These are phyloP conservation scores for Scheffersomyces illinoinensis DNA, from an alignment of 1,139 yeast genomes.

Conservation along the genomic window DNA sequence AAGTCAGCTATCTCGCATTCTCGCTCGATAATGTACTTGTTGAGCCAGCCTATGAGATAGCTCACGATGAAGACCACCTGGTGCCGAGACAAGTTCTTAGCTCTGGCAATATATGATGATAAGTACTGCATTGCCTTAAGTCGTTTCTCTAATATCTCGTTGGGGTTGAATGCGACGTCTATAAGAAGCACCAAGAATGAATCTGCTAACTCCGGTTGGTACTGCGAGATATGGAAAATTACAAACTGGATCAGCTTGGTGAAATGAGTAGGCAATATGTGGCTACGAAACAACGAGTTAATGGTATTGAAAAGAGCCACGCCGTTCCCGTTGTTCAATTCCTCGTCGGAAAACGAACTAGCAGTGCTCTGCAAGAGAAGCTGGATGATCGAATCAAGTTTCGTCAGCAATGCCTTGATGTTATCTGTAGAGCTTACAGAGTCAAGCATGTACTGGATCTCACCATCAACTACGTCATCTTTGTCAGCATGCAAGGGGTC, in stretches of 20 bases:
- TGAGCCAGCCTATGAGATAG: conserved; percentile 80
- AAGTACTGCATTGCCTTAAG: conserved; percentile 90
- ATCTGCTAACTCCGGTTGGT: conserved; percentile 79
- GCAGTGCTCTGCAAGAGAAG: conserved; percentile 54
- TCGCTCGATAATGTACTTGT: conserved; percentile 76
- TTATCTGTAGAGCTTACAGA: conserved; percentile 51
- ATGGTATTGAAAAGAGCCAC: conserved; percentile 75
- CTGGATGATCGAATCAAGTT: conserved; percentile 68
- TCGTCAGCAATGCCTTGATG: conserved; percentile 58
- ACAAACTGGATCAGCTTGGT: conserved; percentile 88
- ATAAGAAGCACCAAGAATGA: conserved; percentile 80
- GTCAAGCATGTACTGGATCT: conserved; percentile 40
- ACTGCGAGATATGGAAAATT: conserved; percentile 79
- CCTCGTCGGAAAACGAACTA: conserved; percentile 50
- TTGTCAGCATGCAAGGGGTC: conserved; percentile 15
- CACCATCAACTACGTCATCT: conserved; percentile 33
- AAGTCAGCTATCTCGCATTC: conserved; percentile 72
- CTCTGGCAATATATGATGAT: conserved; percentile 89
- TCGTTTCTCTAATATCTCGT: conserved; percentile 70
- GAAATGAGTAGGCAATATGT: conserved; percentile 87
- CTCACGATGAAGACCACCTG: conserved; percentile 80
- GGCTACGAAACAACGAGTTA: conserved; percentile 75
- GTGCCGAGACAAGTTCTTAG: conserved; percentile 65
- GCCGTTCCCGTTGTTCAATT: conserved; percentile 61
- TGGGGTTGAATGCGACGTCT: conserved; percentile 73